Conservation (phyloP, 805 yeast genomes). For the Yamadazyma olivae region DNA sequence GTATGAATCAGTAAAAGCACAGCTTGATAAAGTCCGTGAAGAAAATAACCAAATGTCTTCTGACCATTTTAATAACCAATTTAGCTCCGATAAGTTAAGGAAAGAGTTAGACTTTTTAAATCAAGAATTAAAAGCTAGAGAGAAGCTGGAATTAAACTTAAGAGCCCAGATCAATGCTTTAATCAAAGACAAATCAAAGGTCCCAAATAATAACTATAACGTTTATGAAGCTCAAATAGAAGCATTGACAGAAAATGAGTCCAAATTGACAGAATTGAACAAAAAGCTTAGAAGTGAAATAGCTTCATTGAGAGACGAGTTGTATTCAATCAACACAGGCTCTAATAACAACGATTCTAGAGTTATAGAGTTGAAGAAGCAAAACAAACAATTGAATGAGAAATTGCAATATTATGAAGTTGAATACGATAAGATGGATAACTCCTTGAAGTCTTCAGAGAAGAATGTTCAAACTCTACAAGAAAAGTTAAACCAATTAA, state of each 20-base stretch:
- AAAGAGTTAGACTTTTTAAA: constrained; percentile 13
- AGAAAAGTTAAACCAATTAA: constrained; percentile 14
- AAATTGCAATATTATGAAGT: constrained; percentile 25
- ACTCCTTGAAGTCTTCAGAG: constrained; percentile 20
- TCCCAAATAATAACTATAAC: constrained; percentile 11
- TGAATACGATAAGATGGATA: constrained; percentile 23
- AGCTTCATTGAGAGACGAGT: constrained; percentile 24
- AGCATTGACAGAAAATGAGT: constrained; percentile 17
- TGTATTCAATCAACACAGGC: constrained; percentile 15
- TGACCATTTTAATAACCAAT: constrained; percentile 9
- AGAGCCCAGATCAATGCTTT: constrained; percentile 21
- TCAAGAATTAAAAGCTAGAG: constrained; percentile 21
- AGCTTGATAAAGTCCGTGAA: constrained; percentile 11
- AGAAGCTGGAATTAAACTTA: constrained; percentile 18
- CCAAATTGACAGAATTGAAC: constrained; percentile 15
- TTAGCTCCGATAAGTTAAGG: constrained; percentile 12
- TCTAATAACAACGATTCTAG: constrained; percentile 11
- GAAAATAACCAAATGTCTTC: constrained; percentile 13
- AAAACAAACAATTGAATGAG: constrained; percentile 20
- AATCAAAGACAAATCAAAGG: constrained; percentile 15
- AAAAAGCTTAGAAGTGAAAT: constrained; percentile 23
- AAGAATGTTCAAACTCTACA: constrained; percentile 21
- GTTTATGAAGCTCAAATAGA: constrained; percentile 23
- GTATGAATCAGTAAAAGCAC: constrained; percentile 10
- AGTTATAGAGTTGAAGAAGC: constrained; percentile 14